Evolutionary conservation across 108 stramenopile species (phyloP).

Genomic region (Cyclotella baltica): DNA sequence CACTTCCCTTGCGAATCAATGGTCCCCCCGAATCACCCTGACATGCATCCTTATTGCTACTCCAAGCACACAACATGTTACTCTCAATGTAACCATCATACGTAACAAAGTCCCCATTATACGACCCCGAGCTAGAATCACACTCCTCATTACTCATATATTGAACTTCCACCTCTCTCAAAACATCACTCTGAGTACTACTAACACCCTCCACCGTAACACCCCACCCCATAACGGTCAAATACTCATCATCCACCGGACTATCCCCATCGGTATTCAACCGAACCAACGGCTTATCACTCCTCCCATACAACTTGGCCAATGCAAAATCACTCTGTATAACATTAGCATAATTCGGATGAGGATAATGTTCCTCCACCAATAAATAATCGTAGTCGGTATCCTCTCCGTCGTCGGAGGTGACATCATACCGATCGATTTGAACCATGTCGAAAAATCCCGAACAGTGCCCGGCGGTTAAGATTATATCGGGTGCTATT

Average conservation of each 20-base stretch:
- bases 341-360: conserved; percentile 37
- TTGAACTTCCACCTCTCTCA: conserved; percentile 42
- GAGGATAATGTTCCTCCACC: conserved; percentile 32
- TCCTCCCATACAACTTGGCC: conserved; percentile 42
- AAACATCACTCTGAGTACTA: conserved; percentile 20
- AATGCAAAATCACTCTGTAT: conserved; percentile 47
- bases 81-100: conserved; percentile 56
- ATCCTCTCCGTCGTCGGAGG: not conserved
- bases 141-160: conserved; percentile 43
- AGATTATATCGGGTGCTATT: conserved; percentile 62
- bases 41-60: conserved; percentile 55
- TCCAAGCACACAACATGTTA: conserved; percentile 71
- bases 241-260: conserved; percentile 21
- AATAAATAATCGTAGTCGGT: conserved; percentile 30
- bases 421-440: conserved; percentile 31
- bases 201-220: conserved; percentile 20
- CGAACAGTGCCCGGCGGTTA: conserved; percentile 62
- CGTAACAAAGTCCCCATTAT: conserved; percentile 28
- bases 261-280: conserved; percentile 22
- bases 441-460: conserved; percentile 27
- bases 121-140: conserved; percentile 15
- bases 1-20: conserved; percentile 36
- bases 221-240: conserved; percentile 48
- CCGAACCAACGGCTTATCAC: conserved; percentile 3
- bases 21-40: conserved; percentile 57